Evolutionary conservation across 1,284 basidiomycete species (phyloP).

Genomic region (Ceratobasidium papillatum): DNA sequence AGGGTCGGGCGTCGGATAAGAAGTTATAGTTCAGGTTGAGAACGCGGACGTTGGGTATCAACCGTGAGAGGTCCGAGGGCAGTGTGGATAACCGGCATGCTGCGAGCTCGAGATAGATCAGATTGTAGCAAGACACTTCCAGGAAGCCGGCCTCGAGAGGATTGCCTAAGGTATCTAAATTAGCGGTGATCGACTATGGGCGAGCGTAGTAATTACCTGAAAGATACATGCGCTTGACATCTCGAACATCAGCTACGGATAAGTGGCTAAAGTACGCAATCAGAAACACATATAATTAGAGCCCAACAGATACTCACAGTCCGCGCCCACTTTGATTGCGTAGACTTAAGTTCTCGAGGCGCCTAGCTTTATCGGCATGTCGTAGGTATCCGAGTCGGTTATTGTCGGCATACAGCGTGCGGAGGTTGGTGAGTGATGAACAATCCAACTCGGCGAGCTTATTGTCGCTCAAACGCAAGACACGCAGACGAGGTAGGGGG

Average conservation of each 20-base stretch:
- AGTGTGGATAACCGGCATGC: conserved; percentile 85
- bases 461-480: conserved; percentile 88
- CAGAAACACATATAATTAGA: not conserved
- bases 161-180: conserved; percentile 50
- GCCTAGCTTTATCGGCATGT: conserved; percentile 65
- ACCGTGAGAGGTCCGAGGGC: conserved; percentile 69
- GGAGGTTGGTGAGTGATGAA: conserved; percentile 72
- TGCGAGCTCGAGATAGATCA: conserved; percentile 93
- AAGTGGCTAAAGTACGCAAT: conserved; percentile 47
- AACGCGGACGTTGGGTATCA: conserved; percentile 88
- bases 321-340: conserved; percentile 83
- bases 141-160: conserved; percentile 56
- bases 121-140: conserved; percentile 78
- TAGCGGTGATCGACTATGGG: conserved; percentile 3
- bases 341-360: conserved; percentile 90
- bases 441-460: conserved; percentile 75
- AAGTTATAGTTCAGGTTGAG: conserved; percentile 98
- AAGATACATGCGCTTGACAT: conserved; percentile 92
- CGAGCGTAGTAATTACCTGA: conserved; percentile 70
- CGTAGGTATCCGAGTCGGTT: conserved; percentile 71
- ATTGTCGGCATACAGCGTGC: conserved; percentile 93
- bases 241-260: conserved; percentile 78
- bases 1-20: conserved; percentile 66
- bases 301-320: conserved; percentile 65
- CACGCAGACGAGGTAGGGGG: conserved; percentile 74